These are phyloP conservation scores for Guadua angustifolia DNA, from an alignment of 176 grass and related monocot species.

Conservation along the genomic window DNA sequence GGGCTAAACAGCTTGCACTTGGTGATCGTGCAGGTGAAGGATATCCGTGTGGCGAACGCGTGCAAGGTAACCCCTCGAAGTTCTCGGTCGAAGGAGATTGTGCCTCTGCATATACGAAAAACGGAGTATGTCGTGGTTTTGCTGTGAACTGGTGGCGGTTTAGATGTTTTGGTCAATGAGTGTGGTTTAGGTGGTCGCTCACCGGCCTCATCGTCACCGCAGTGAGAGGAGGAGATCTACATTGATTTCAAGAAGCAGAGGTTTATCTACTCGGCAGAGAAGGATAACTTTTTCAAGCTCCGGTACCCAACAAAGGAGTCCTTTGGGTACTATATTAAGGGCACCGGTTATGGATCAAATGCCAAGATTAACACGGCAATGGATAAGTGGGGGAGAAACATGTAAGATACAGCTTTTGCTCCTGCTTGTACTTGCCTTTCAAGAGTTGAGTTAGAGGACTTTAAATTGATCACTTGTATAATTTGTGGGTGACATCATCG, in stretches of 20 bases:
- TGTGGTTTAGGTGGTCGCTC: slow-evolving; percentile 18
- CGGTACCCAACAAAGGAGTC: slow-evolving; percentile 82
- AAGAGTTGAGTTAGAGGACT: slow-evolving; percentile 29
- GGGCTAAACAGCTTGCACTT: slow-evolving; percentile 37
- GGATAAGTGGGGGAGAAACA: slow-evolving; percentile 98
- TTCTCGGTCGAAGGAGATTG: slow-evolving; percentile 98
- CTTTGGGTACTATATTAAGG: slow-evolving; percentile 71
- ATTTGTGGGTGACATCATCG: not conserved
- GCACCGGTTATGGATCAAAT: slow-evolving; percentile 86
- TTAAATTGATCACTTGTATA: slow-evolving; percentile 18
- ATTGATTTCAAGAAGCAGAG: slow-evolving; percentile 98
- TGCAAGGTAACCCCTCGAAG: slow-evolving; percentile 93
- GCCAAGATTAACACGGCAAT: slow-evolving; percentile 70
- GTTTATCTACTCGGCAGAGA: slow-evolving; percentile 70
- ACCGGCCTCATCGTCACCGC: slow-evolving; percentile 69
- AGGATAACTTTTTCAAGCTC: too few relatives aligned
- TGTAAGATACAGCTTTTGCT: slow-evolving; percentile 61
- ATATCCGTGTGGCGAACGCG: slow-evolving; percentile 63
- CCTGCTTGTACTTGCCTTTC: slow-evolving; percentile 3
- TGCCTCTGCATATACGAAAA: slow-evolving; percentile 63
- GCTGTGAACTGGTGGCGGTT: not conserved
- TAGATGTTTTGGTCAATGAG: not conserved
- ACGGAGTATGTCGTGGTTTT: slow-evolving; percentile 50
- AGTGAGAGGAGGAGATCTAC: slow-evolving; percentile 79
- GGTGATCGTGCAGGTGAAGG: slow-evolving; percentile 60